Evolutionary conservation across 805 yeast species (phyloP), one percentile per base, ranked within the genome.

Genomic region (Tetrapisispora phaffii): DNA sequence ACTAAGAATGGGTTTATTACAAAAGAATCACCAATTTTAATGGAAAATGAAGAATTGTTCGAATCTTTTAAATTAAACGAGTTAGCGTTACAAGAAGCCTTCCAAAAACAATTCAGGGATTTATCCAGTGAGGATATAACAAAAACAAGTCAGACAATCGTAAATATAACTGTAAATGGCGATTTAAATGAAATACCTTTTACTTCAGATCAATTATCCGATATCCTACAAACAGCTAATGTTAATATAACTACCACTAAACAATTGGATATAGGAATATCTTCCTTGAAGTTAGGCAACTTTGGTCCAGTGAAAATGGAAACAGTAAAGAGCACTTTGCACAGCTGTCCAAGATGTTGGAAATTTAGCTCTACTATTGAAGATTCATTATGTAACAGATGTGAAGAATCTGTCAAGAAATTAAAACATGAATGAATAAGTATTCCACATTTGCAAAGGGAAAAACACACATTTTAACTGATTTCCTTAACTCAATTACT

Each of bases 321-420:
- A 26, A 31, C 28, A 10, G 7, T 19, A 4, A 69, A 44, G 34
- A 59, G 65, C 35, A 46, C 59, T 0, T 57, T 68, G 1, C 65
- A 66, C 43, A 88, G 88, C 56, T 93, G 98, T 60, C 95, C 96
- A 7, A 75, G 98, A 59, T 93, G 98, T 65, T 93, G 98, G 98
- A 85, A 85, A 56, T 79, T 66, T 58, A 76, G 75, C 7, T 69
- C 94, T 0, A 62, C 56, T 0, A 53, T 49, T 0, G 78, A 72
- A 31, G 77, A 77, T 10, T 62, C 60, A 1, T 66, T 88, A 24
- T 90, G 98, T 62, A 35, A 44, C 1, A 74, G 93, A 52, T 90
- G 97, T 66, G 69, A 31, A 39, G n/a, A 33, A 9, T 32, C 34
- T 20, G 13, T 24, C 8, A 20, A 29, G 7, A 13, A 37, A 16